Evolutionary conservation across 805 yeast genomes (phyloP), one percentile per base, ranked within the genome.

Genomic region (Jamesozyma gamospora): DNA sequence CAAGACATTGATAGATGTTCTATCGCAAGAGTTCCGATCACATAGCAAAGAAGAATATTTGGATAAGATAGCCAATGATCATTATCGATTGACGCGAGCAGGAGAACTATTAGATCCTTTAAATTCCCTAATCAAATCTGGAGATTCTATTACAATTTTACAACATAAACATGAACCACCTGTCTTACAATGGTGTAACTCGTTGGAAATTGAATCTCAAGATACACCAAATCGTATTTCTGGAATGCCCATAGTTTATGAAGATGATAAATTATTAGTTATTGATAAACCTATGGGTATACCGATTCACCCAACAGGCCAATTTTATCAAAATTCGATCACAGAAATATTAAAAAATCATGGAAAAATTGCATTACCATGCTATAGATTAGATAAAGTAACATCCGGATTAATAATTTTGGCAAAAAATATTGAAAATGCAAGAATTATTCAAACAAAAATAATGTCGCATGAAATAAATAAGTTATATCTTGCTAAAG

Each of bases 261-360:
- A 86, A 48, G 80, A 85, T 57, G 85, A 77, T 2, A 70, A 79
- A 30, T 55, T 84, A n/a, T 69, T 90, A 5, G 92, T 84, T 3
- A 77, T 92, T 12, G 90, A 90, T 60, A 92, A 92, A 50, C 98
- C 98, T 0, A 71, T 84, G 4, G 97, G 98, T 0, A 70, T 92
- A 1, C 97, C 97, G 0, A 90, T 85, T 1, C 98, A 92, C 57
- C 97, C 98, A 3, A 82, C 96, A 0, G 97, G 97, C 0, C 65
- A 84, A 44, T 77, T 78, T 67, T 58, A 87, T 54, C 75, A 76
- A 57, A 74, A 79, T 55, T 75, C 94, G 1, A 70, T 85, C 27
- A 81, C 90, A 4, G 80, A 78, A 53, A 70, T 87, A 4, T 61
- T 90, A 50, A 92, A 86, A 49, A 58, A 65, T 39, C 81, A 79